phyloP scores from a whole-genome alignment of 2,329 filamentous ascomycete species.

The Spiromastix sp. region DNA sequence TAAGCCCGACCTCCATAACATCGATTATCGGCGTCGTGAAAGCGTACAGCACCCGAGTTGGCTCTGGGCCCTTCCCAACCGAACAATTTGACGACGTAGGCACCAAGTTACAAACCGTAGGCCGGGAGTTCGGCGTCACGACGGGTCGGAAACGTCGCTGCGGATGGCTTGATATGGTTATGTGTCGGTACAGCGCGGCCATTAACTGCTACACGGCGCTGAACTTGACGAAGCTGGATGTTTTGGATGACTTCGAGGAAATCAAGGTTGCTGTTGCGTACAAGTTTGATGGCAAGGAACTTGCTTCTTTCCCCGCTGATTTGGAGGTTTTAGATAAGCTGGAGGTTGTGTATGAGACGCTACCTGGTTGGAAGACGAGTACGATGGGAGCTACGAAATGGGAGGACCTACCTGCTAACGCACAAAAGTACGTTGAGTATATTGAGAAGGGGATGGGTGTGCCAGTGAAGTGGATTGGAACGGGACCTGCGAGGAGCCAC shows the following conservation, averaged over 20 bases:
- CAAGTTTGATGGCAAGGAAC: slow-evolving; percentile 38
- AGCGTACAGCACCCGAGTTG: slow-evolving; percentile 53
- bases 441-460: slow-evolving; percentile 46
- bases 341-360: slow-evolving; percentile 48
- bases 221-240: slow-evolving; percentile 56
- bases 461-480: slow-evolving; percentile 54
- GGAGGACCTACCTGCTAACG: slow-evolving; percentile 47
- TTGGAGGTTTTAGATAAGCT: slow-evolving; percentile 42
- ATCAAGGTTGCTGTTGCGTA: slow-evolving; percentile 53
- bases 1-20: slow-evolving; percentile 47
- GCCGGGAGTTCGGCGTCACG: slow-evolving; percentile 46
- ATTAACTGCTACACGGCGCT: slow-evolving; percentile 44
- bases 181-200: slow-evolving; percentile 51
- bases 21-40: slow-evolving; percentile 55
- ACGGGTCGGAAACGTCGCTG: slow-evolving; percentile 53
- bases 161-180: slow-evolving; percentile 56
- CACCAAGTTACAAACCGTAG: slow-evolving; percentile 46
- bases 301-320: slow-evolving; percentile 49
- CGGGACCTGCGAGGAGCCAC: slow-evolving; percentile 49
- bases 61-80: slow-evolving; percentile 52
- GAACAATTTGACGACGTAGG: slow-evolving; percentile 49
- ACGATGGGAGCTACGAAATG: slow-evolving; percentile 48
- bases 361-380: slow-evolving; percentile 51
- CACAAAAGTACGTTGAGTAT: slow-evolving; percentile 50
- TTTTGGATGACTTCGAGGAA: slow-evolving; percentile 53